Evolutionary conservation across 2,329 filamentous ascomycete species (phyloP), one percentile per base, ranked within the genome.

Genomic region (Colletotrichum abscissum): DNA sequence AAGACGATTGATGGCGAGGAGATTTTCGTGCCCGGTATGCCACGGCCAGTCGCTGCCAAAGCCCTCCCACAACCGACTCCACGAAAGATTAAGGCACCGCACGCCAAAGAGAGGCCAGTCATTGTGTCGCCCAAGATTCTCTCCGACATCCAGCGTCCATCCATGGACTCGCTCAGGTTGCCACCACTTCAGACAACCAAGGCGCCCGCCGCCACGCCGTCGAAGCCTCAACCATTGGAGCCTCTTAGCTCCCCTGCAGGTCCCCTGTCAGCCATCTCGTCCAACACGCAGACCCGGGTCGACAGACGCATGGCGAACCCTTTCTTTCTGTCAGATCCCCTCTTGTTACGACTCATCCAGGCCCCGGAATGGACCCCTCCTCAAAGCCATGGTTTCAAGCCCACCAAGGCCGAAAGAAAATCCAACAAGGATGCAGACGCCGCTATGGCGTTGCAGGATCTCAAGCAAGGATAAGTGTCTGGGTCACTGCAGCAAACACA

Each of bases 1-100:
- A 88, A 88, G 76, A 82, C 80, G 75, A 84, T 87, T 65, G 79
- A 84, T 28, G 85, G 85, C 9, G 83, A 78, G 6, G 80, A 80
- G 65, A 73, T 77, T 1, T 55, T 59, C 11, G 33, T 69, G 24
- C 62, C 59, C 1, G 68, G 68, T 2, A 64, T 52, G 49, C 38
- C 55, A 9, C 75, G 65, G 24, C 42, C 62, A 11, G 12, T 30
- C 11, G 33, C 26, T 28, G n/a, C 22, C 19, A 81, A 54, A 80
- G 82, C 62, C 12, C 62, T 62, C 19, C 69, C 66, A 30, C 22
- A 66, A 78, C 81, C 38, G 72, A 75, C 7, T 70, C 57, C 59
- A 6, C 63, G 55, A 14, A 28, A 59, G 9, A 56, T 11, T 0
- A 65, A 66, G 30, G 33, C 30, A 24, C 1, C 56, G 8, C 22